Conservation (phyloP, 495 filamentous ascomycete genomes). For the Aspergillus wentii region DNA sequence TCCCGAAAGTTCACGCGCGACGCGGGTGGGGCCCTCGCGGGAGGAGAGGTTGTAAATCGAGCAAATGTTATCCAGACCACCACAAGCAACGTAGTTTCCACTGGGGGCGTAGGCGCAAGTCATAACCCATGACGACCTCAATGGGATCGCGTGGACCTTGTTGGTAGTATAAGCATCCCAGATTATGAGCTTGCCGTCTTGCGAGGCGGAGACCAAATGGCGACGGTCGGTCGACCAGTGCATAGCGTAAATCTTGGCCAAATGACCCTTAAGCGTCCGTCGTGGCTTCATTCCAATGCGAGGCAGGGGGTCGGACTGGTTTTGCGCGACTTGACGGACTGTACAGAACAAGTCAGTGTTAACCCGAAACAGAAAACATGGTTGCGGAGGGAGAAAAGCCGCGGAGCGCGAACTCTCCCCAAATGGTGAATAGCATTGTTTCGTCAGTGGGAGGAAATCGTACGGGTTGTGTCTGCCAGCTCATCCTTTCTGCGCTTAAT, state of each 20-base stretch:
- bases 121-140: conserved; percentile 99
- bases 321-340: conserved; percentile 90
- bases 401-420: too few relatives aligned
- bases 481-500: conserved; percentile 99
- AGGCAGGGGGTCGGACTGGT: conserved; percentile 83
- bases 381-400: conserved; percentile 2
- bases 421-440: too few relatives aligned
- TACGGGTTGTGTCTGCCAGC: conserved; percentile 93
- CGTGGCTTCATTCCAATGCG: conserved; percentile 94
- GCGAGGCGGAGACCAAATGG: conserved; percentile 95
- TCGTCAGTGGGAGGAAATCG: conserved; percentile 43
- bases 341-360: too few relatives aligned
- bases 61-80: conserved; percentile 98
- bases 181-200: conserved; percentile 99
- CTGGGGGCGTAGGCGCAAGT: conserved; percentile 98
- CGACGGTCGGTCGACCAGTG: conserved; percentile 99
- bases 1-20: conserved; percentile 92
- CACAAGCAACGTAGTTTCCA: conserved; percentile 96
- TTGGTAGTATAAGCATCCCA: conserved; percentile 99
- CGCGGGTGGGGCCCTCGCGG: conserved; percentile 91
- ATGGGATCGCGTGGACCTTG: conserved; percentile 98
- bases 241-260: conserved; percentile 99
- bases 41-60: conserved; percentile 98
- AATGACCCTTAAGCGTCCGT: conserved; percentile 91
- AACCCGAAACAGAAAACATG: too few relatives aligned